phyloP scores from a whole-genome alignment of 1,284 basidiomycete genomes.

The Wallemia mellicola region DNA sequence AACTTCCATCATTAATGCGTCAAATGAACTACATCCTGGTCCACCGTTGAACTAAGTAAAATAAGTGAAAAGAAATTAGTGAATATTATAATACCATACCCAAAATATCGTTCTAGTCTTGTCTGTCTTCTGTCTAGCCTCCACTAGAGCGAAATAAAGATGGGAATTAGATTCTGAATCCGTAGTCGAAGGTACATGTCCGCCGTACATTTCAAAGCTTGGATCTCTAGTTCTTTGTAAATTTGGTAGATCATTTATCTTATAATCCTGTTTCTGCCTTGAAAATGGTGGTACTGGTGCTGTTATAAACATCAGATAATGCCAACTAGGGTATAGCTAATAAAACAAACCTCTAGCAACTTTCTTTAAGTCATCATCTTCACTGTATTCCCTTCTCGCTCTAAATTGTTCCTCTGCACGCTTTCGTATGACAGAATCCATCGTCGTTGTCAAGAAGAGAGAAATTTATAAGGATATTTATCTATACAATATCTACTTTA shows the following conservation, averaged over 20 bases:
- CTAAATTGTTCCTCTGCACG: not conserved
- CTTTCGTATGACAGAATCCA: not conserved
- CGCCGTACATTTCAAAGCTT: conserved; percentile 10
- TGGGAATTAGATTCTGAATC: conserved; percentile 27
- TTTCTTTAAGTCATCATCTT: not conserved
- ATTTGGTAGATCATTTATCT: conserved; percentile 2
- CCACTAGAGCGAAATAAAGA: conserved; percentile 66
- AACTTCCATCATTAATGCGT: conserved; percentile 91
- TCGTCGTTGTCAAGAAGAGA: not conserved
- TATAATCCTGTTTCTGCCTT: not conserved
- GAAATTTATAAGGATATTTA: not conserved
- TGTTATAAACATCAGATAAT: conserved; percentile 9
- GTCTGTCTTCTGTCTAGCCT: conserved; percentile 59
- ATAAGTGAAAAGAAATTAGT: not conserved
- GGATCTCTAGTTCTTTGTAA: conserved; percentile 7
- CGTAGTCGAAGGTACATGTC: conserved; percentile 10
- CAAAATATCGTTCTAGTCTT: conserved; percentile 72
- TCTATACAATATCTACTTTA: too few species aligned
- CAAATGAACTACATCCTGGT: conserved; percentile 87
- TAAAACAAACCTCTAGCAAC: conserved; percentile 2
- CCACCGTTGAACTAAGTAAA: conserved; percentile 26
- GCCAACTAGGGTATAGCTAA: conserved; percentile 7
- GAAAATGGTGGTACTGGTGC: not conserved
- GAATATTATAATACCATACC: conserved; percentile 22
- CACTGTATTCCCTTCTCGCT: not conserved